Base-by-base conservation (phyloP, 768 basidiomycete genomes). In the Plicaturopsis crispa region DNA sequence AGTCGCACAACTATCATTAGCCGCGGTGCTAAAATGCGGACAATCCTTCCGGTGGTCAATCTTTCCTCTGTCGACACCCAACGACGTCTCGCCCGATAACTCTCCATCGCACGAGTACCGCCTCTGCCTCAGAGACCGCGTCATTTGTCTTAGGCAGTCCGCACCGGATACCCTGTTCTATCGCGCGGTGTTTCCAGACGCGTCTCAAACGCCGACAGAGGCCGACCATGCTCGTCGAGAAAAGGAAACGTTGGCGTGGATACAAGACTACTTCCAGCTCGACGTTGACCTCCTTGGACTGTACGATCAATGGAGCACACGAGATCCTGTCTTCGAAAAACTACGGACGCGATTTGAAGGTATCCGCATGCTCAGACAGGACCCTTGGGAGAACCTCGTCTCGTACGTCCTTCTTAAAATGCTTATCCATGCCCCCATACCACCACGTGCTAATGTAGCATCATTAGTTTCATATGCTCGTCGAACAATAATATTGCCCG, bases 401-500 rank as follows among this genome's bases (percentile, higher is more conserved):
- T 91, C 89, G 92, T 96, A 59, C 50, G 87, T 77, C 32, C 32
- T 38, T 24, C n/a, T n/a, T n/a, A n/a, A n/a, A n/a, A n/a, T n/a
- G n/a, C n/a, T n/a, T n/a, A n/a, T n/a, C 43, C 23, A 35, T 24
- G 16, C 23, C 19, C 11, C 28, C 16, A 17, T 31, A 38, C 24
- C 39, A 18, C 34, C 18, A 14, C 6, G 5, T 13, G 11, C 11
- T 21, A 31, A 32, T 19, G 28, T 24, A 17, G 23, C 23, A 35
- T 11, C 16, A 38, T 4, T 38, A 94, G 93, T 6, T 99, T 98
- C 64, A 96, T 99, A 47, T 98, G 94, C 55, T 96, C 92, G 2
- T 88, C 90, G 2, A 97, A 97, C 53, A 98, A 98, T 57, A 92
- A 98, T 50, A 98, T 99, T 36, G 62, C 78, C 4, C 85, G 96